Percentiles rank a stretch among this genome's conserved stretches.
Evolutionary conservation across 768 basidiomycete species (phyloP).

Genomic region (Leucogyrophana mollusca): DNA sequence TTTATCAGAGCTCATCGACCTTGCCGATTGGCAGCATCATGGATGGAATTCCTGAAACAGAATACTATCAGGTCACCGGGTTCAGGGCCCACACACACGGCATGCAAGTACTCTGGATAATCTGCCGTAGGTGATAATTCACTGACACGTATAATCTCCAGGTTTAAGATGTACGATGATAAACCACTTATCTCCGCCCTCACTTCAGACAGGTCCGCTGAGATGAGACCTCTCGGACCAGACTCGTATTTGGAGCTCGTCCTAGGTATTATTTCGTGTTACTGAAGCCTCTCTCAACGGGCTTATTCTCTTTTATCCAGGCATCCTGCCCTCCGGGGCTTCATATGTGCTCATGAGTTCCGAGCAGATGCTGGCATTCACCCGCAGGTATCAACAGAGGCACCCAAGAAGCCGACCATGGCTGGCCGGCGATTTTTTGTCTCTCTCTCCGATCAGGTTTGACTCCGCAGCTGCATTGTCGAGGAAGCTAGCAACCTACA

Average conservation of each 20-base stretch:
- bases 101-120: slow-evolving; percentile 14
- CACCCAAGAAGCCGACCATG: slow-evolving; percentile 11
- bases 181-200: slow-evolving; percentile 32
- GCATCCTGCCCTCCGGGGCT: slow-evolving; percentile 41
- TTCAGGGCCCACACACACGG: slow-evolving; percentile 25
- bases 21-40: too few species aligned
- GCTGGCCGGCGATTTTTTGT: slow-evolving; percentile 33
- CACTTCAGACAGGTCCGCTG: slow-evolving; percentile 22
- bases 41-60: slow-evolving; percentile 2
- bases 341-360: slow-evolving; percentile 44
- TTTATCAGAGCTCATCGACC: too few species aligned
- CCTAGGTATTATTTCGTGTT: slow-evolving; percentile 33
- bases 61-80: slow-evolving; percentile 28
- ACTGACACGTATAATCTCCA: slow-evolving; percentile 1
- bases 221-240: slow-evolving; percentile 25
- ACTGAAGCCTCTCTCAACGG: neutral
- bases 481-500: slow-evolving; percentile 38
- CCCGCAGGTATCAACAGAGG: slow-evolving; percentile 13
- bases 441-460: slow-evolving; percentile 50
- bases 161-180: slow-evolving; percentile 34
- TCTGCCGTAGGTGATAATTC: too few species aligned
- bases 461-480: slow-evolving; percentile 25
- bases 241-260: slow-evolving; percentile 38
- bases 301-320: slow-evolving; percentile 21
- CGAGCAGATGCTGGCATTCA: slow-evolving; percentile 28